Conservation (phyloP, 164 flowering plant genomes). For the Paratinospora sagittata region DNA sequence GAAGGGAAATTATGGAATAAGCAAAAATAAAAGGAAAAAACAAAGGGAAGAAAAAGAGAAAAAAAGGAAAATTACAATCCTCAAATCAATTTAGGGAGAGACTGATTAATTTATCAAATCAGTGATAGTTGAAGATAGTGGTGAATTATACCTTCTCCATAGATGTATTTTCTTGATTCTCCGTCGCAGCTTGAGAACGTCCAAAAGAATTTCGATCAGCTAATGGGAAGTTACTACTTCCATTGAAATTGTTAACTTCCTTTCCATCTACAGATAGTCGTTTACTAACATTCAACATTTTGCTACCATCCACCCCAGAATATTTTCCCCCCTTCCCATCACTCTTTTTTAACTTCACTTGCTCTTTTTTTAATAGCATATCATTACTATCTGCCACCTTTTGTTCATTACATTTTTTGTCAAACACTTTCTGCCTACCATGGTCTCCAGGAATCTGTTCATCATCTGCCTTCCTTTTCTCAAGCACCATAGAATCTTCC, state of each 20-base stretch:
- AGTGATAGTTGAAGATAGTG: background rate
- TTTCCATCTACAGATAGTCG: background rate
- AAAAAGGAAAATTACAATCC: background rate
- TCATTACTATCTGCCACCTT: constrained; percentile 10
- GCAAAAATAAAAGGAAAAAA: too few species aligned
- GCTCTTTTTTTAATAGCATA: constrained; percentile 6
- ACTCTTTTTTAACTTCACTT: constrained; percentile 1
- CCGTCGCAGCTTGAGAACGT: constrained; percentile 5
- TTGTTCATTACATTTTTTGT: constrained; percentile 7
- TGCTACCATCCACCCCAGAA: background rate
- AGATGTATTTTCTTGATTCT: constrained; percentile 16
- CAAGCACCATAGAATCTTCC: constrained; percentile 3
- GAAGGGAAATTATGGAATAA: too few species aligned
- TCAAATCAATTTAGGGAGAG: background rate
- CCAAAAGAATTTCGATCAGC: background rate
- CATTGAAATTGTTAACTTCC: constrained; percentile 7
- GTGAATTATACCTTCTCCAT: constrained; percentile 21
- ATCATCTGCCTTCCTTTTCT: background rate
- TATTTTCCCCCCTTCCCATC: background rate
- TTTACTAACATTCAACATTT: background rate
- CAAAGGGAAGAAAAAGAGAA: too few species aligned
- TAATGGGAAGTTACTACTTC: background rate
- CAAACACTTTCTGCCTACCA: constrained; percentile 3
- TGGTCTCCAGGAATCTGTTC: constrained; percentile 16
- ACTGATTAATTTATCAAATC: background rate